Percentiles rank a stretch among this genome's conserved stretches.
phyloP scores from a whole-genome alignment of 139 green algal species.

The Chlamydomonas incerta region DNA sequence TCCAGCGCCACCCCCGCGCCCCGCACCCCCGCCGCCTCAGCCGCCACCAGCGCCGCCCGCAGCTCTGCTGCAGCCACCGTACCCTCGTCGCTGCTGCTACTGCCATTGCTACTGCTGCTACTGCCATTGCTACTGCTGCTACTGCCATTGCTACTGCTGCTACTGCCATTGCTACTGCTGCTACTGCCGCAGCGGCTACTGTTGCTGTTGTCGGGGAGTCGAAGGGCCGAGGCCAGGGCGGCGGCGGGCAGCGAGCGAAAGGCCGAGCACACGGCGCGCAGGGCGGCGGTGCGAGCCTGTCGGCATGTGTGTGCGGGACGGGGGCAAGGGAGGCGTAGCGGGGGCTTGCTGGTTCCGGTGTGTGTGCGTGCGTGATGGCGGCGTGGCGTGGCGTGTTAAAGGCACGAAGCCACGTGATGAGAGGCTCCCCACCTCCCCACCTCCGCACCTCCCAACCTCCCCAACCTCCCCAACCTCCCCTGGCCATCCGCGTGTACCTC shows the following conservation, averaged over 20 bases:
- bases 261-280: background rate
- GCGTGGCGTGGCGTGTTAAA: too few relatives aligned
- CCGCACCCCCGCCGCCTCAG: conserved; percentile 12
- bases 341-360: background rate
- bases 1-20: conserved; percentile 7
- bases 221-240: background rate
- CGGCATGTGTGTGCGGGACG: too few relatives aligned
- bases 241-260: conserved; percentile 8
- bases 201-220: background rate
- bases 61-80: background rate
- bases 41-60: background rate
- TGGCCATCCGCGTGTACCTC: too few relatives aligned
- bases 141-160: background rate
- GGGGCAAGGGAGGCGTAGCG: background rate
- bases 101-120: too few relatives aligned
- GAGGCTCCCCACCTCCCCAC: too few relatives aligned
- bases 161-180: background rate
- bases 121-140: background rate
- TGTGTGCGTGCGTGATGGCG: too few relatives aligned
- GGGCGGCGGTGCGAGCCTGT: background rate
- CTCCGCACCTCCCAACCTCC: too few relatives aligned
- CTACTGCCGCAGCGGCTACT: background rate
- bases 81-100: background rate
- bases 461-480: too few relatives aligned
- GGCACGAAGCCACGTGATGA: too few relatives aligned